Conservation (phyloP, 2,329 filamentous ascomycete genomes). For the Hypoxylon sp. region DNA sequence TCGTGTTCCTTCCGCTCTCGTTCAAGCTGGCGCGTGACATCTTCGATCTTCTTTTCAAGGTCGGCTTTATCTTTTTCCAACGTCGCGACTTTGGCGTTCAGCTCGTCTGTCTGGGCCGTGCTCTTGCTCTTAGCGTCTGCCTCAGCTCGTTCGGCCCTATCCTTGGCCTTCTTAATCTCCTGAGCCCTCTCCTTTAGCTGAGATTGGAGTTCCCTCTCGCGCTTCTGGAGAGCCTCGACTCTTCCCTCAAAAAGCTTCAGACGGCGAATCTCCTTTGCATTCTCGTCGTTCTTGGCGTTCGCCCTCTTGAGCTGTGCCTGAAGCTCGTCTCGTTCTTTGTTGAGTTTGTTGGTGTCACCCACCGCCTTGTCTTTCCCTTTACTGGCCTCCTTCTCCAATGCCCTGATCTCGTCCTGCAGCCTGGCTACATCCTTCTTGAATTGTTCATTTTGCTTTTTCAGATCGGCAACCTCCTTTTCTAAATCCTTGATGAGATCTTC, state of each 20-base stretch:
- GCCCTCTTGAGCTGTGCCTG: constrained; percentile 7
- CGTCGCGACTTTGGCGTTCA: not conserved
- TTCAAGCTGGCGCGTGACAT: constrained; percentile 12
- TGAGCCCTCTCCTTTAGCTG: constrained; percentile 13
- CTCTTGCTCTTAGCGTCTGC: not conserved
- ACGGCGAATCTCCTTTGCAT: constrained; percentile 15
- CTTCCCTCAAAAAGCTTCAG: constrained; percentile 1
- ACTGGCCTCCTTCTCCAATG: not conserved
- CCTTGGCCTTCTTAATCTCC: constrained; percentile 10
- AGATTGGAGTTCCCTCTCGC: constrained; percentile 27
- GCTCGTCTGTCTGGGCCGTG: not conserved
- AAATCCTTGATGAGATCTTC: not conserved
- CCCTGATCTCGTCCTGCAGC: not conserved
- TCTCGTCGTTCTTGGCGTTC: constrained; percentile 12
- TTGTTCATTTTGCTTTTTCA: not conserved
- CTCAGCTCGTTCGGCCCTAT: not conserved
- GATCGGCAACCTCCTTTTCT: not conserved
- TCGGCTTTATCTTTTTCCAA: constrained; percentile 16
- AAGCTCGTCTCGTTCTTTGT: constrained; percentile 29
- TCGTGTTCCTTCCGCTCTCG: not conserved
- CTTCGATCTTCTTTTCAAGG: constrained; percentile 6
- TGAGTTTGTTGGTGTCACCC: constrained; percentile 2
- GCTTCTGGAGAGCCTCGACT: constrained; percentile 8
- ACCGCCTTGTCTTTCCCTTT: constrained; percentile 1
- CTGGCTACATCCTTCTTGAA: not conserved